Evolutionary conservation across 176 grass and related monocot genomes (phyloP), one percentile per base, ranked within the genome.

Genomic region (Avena eriantha): DNA sequence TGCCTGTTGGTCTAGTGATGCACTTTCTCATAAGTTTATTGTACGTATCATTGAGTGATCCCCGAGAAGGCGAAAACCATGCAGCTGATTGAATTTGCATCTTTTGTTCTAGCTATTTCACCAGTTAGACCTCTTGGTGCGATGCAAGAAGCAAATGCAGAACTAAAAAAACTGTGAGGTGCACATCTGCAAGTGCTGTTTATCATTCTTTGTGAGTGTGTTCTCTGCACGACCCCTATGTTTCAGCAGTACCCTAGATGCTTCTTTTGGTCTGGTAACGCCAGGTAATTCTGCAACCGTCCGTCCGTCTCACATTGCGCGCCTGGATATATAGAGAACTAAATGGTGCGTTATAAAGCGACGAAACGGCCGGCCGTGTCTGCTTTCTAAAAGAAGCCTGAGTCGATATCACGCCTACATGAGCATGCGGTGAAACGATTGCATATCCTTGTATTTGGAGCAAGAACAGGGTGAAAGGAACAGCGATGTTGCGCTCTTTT

Each of bases 201-300:
- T 63, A 63, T 11, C 11, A 61, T 24, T 61, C n/a, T 61, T 61
- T 63, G 7, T 29, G 22, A 63, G 23, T 29, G 60, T 63, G 60
- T 10, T 23, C 54, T 60, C 9, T 23, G 8, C 58, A 23, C 23
- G 8, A 60, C 21, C 58, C n/a, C n/a, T 60, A 23, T 60, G 57
- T 63, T 24, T 63, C 23, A 7, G 21, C 60, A 63, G 60, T 63
- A 14, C 12, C 26, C 5, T 56, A 56, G 54, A 56, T 65, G 10
- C 33, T 56, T 82, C 53, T 57, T 78, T 86, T 58, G 72, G 53
- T n/a, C 7, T 23, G 31, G 54, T 86, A 63, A 63, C 54, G 83
- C 19, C 15, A 3, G 21, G 0, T 59, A 35, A 77, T 33, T 71
- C 22, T 55, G 59, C 7, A 51, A 50, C 50, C 36, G 36, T 39